A percentile compares a stretch with the other conserved stretches of the same genome.
phyloP scores from a whole-genome alignment of 441 rosid genomes.

The Aleurites moluccanus region DNA sequence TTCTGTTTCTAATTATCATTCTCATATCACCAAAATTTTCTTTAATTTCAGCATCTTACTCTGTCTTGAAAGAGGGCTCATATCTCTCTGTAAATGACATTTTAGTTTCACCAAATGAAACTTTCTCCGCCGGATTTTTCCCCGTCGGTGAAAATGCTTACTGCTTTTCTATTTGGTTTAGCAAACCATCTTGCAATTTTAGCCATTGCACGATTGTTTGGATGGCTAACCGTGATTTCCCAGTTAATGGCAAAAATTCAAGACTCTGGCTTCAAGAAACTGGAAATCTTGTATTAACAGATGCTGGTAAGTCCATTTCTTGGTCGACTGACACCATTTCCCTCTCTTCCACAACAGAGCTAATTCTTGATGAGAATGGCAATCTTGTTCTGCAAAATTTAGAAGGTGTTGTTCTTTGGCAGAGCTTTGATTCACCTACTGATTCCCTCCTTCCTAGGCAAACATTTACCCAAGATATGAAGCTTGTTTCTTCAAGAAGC shows the following conservation, averaged over 20 bases:
- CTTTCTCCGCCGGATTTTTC: not conserved
- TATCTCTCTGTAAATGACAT: not conserved
- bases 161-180: slow-evolving; percentile 7
- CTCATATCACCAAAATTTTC: not conserved
- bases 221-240: slow-evolving; percentile 3
- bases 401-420: not conserved
- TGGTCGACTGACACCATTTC: not conserved
- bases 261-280: not conserved
- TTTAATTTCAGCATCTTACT: not conserved
- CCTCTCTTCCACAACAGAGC: not conserved
- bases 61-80: not conserved
- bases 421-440: not conserved
- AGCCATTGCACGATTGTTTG: not conserved
- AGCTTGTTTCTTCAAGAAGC: slow-evolving; percentile 2
- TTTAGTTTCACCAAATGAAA: not conserved
- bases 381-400: not conserved
- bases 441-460: slow-evolving; percentile 5
- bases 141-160: not conserved
- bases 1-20: not conserved
- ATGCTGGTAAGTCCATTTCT: slow-evolving; percentile 2
- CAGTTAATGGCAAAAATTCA: slow-evolving; percentile 3
- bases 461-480: not conserved
- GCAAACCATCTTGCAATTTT: not conserved
- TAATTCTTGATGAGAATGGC: not conserved
- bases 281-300: slow-evolving; percentile 5